Evolutionary conservation across 352 stramenopile species (phyloP).

Genomic region (Phytophthora pseudosyringae): DNA sequence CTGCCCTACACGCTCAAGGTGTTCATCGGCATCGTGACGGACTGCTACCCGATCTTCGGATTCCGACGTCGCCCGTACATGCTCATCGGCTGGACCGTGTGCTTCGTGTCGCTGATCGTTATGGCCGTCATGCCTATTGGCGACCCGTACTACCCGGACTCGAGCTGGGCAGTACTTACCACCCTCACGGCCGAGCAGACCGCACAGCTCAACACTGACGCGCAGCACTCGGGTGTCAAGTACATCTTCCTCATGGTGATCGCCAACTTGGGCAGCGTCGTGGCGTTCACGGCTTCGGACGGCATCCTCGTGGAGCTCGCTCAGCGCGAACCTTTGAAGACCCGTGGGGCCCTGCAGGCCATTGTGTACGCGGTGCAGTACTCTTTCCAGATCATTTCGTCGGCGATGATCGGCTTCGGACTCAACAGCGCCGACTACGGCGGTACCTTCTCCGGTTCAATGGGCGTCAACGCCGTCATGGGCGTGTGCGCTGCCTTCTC

Average conservation of each 20-base stretch:
- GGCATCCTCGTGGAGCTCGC: constrained; percentile 51
- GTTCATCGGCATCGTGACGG: constrained; percentile 52
- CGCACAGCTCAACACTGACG: constrained; percentile 34
- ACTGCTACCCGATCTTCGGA: constrained; percentile 52
- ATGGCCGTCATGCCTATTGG: constrained; percentile 36
- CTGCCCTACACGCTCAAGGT: constrained; percentile 49
- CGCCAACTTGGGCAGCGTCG: constrained; percentile 66
- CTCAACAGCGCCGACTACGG: constrained; percentile 47
- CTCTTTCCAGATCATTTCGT: constrained; percentile 35
- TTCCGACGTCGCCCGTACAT: constrained; percentile 44
- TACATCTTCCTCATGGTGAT: constrained; percentile 64
- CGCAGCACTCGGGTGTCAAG: constrained; percentile 37
- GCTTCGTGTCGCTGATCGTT: constrained; percentile 30
- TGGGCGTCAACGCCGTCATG: constrained; percentile 42
- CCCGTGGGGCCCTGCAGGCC: constrained; percentile 38
- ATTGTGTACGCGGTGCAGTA: constrained; percentile 41
- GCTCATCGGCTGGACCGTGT: constrained; percentile 46
- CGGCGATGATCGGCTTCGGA: constrained; percentile 36
- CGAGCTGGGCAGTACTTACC: constrained; percentile 14
- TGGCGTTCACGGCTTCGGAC: constrained; percentile 63
- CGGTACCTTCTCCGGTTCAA: constrained; percentile 36
- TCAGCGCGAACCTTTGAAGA: constrained; percentile 39
- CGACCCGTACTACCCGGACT: constrained; percentile 38
- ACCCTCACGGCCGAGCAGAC: constrained; percentile 23
- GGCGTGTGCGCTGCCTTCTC: constrained; percentile 29